These are phyloP conservation scores for Neofusicoccum umdonicola DNA, from an alignment of 2,329 filamentous ascomycete species.

Conservation along the genomic window DNA sequence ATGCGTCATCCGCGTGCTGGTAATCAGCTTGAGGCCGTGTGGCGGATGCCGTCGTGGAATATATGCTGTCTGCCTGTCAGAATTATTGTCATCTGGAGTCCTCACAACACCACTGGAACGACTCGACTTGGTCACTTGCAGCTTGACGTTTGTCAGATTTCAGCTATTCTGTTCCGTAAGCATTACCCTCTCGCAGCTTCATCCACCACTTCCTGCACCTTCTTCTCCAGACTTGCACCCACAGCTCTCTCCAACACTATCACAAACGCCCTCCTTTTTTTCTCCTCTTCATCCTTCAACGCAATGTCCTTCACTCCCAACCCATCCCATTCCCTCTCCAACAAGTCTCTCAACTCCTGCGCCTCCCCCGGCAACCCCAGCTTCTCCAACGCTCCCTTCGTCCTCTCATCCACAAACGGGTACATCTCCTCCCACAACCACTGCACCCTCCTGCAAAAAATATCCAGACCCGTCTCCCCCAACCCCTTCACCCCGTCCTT, in stretches of 20 bases:
- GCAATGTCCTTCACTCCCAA: slow-evolving; percentile 28
- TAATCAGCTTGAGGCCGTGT: not conserved
- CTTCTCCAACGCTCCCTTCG: slow-evolving; percentile 32
- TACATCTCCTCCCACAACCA: slow-evolving; percentile 39
- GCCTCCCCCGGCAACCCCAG: slow-evolving; percentile 37
- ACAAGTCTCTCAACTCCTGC: slow-evolving; percentile 31
- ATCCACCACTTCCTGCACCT: slow-evolving; percentile 28
- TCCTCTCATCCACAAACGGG: slow-evolving; percentile 41
- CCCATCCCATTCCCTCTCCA: slow-evolving; percentile 38
- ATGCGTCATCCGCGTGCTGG: not conserved
- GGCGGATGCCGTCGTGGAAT: too few species aligned
- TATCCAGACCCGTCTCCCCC: slow-evolving; percentile 41
- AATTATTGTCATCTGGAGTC: too few species aligned
- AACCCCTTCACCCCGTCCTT: slow-evolving; percentile 41
- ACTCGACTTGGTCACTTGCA: not conserved
- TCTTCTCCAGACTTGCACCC: slow-evolving; percentile 39
- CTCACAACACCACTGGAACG: too few species aligned
- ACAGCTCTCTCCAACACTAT: slow-evolving; percentile 39
- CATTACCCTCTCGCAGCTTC: slow-evolving; percentile 21
- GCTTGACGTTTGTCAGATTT: not conserved
- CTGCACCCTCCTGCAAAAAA: slow-evolving; percentile 44
- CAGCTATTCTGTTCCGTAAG: not conserved
- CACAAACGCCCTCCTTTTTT: slow-evolving; percentile 41
- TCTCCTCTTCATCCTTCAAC: slow-evolving; percentile 32
- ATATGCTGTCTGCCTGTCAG: too few species aligned